Conservation (phyloP, 2,329 filamentous ascomycete genomes). For the Alternaria sp. region DNA sequence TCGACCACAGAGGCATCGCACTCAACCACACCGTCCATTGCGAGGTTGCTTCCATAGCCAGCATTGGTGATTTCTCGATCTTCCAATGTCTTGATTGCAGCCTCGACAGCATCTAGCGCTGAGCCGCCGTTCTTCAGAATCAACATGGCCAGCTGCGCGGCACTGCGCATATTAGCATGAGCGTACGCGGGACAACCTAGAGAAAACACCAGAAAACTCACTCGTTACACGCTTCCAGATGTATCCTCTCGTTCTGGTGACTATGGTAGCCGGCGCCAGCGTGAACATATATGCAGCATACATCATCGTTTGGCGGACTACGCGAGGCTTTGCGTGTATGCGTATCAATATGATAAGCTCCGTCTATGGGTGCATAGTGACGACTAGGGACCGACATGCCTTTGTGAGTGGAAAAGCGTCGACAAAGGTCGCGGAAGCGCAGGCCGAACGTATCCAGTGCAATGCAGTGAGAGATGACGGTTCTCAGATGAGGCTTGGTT, state of each 20-base stretch:
- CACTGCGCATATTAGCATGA: slow-evolving; percentile 58
- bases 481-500: neutral
- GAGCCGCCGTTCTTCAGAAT: slow-evolving; percentile 78
- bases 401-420: slow-evolving; percentile 29
- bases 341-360: slow-evolving; percentile 25
- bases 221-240: slow-evolving; percentile 88
- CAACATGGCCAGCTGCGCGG: slow-evolving; percentile 82
- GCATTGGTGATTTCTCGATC: slow-evolving; percentile 96
- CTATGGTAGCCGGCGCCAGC: slow-evolving; percentile 96
- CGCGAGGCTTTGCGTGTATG: slow-evolving; percentile 48
- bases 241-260: slow-evolving; percentile 79
- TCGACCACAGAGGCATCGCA: slow-evolving; percentile 95
- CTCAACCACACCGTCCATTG: slow-evolving; percentile 88
- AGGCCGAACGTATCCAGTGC: slow-evolving; percentile 30
- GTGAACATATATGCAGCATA: slow-evolving; percentile 89
- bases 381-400: slow-evolving; percentile 33
- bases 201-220: slow-evolving; percentile 57
- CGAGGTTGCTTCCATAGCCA: slow-evolving; percentile 92
- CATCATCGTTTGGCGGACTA: slow-evolving; percentile 52
- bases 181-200: neutral
- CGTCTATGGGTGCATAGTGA: slow-evolving; percentile 30
- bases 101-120: slow-evolving; percentile 87
- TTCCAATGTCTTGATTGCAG: slow-evolving; percentile 85
- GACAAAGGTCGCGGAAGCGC: slow-evolving; percentile 33
- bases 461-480: neutral